Base-by-base conservation (phyloP, 2,329 filamentous ascomycete genomes). In the Pseudovirgaria hyperparasitica region DNA sequence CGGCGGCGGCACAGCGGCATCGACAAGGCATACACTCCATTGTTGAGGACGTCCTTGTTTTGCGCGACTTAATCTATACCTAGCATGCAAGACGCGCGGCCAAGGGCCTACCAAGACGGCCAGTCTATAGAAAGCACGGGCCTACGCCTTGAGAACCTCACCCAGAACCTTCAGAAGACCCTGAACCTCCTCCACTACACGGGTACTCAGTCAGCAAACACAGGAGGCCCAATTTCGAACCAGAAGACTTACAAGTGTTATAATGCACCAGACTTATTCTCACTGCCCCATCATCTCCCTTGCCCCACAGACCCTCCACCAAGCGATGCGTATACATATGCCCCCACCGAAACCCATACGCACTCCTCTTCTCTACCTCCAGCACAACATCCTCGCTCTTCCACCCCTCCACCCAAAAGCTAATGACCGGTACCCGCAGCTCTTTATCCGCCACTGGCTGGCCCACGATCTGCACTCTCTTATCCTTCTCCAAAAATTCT, bases 261-360 rank as follows among this genome's bases (percentile, higher is more conserved):
- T 82, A 82, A 50, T 82, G 76, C 29, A 77, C 65, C 60, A 81
- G 62, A 40, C 73, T 79, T n/a, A 81, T 71, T 35, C 78, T 62
- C 4, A 78, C 63, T 6, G 82, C 67, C 0, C 75, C 78, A 37
- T 79, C 65, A 6, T 65, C 58, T 1, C 58, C 63, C 26, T 79
- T 50, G 0, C 62, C 62, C 19, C 82, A 43, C 0, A 79, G 54
- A 2, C 76, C 68, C 31, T 68, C 56, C 9, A 69, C 58, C 36
- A 82, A 44, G 10, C 76, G 56, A 39, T 76, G 68, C 9, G 69
- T 73, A 48, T 82, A 82, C 40, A 82, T 81, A 23, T 67, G 60
- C 0, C 78, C 78, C 64, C 67, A 78, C 25, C 76, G 57, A 33
- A 80, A 70, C 0, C 72, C 76, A 47, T 70, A 72, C 12, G 64